Evolutionary conservation across 176 grass and related monocot genomes (phyloP).

Genomic region (Lolium rigidum): DNA sequence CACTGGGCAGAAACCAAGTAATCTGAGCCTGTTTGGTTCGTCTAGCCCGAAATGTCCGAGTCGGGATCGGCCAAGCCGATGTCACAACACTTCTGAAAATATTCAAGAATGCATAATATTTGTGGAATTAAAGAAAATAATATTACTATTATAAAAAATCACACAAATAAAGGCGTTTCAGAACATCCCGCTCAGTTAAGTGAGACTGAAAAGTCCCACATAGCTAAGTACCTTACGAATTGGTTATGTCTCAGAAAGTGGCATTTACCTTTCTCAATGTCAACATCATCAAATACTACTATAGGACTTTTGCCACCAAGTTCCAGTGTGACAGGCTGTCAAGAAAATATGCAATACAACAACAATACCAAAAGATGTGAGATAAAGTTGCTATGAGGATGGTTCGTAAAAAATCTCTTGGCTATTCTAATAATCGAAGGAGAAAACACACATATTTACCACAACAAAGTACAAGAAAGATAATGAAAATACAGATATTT

Average conservation of each 20-base stretch:
- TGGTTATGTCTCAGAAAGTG: conserved; percentile 11
- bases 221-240: background rate
- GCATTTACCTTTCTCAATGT: conserved; percentile 86
- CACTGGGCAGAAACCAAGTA: too few species aligned
- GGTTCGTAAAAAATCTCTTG: background rate
- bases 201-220: background rate
- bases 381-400: conserved; percentile 22
- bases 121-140: too few species aligned
- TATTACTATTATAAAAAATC: too few species aligned
- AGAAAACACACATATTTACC: background rate
- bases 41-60: too few species aligned
- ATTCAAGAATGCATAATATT: too few species aligned
- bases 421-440: conserved; percentile 24
- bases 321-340: conserved; percentile 93
- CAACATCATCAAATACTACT: conserved; percentile 97
- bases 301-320: conserved; percentile 99
- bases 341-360: conserved; percentile 40
- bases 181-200: background rate
- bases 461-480: conserved; percentile 17
- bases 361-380: background rate
- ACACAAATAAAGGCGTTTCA: conserved; percentile 2
- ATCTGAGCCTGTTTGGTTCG: too few species aligned
- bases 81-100: too few species aligned
- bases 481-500: conserved; percentile 8
- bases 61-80: too few species aligned